Evolutionary conservation across 352 stramenopile genomes (phyloP).

Genomic region (Pythium diclinum): DNA sequence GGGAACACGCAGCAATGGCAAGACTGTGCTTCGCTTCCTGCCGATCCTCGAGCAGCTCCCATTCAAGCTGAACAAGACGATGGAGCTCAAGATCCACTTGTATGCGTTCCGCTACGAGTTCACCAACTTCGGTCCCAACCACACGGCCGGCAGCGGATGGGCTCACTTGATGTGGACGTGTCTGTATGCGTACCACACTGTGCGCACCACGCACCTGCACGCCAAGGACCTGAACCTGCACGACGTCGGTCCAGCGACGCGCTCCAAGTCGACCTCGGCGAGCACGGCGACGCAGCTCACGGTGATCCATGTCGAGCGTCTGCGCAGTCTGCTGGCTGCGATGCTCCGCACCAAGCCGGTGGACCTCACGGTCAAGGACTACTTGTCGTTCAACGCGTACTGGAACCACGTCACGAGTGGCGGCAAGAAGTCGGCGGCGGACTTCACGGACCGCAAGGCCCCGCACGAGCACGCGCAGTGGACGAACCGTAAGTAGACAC

Average conservation of each 20-base stretch:
- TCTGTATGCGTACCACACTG: constrained; percentile 66
- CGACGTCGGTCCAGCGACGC: constrained; percentile 29
- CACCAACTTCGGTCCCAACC: constrained; percentile 68
- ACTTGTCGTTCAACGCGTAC: constrained; percentile 81
- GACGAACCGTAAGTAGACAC: constrained; percentile 46
- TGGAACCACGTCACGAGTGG: constrained; percentile 75
- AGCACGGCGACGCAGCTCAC: constrained; percentile 42
- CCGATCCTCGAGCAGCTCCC: constrained; percentile 64
- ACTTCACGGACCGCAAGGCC: constrained; percentile 83
- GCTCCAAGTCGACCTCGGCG: constrained; percentile 25
- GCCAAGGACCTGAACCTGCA: constrained; percentile 60
- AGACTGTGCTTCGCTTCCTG: constrained; percentile 67
- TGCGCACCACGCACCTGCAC: constrained; percentile 57
- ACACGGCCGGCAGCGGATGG: constrained; percentile 57
- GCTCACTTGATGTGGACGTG: constrained; percentile 62
- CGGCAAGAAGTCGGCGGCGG: constrained; percentile 55
- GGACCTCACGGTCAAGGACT: constrained; percentile 63
- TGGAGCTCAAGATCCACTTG: constrained; percentile 53
- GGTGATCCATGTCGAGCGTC: constrained; percentile 49
- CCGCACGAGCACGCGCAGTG: constrained; percentile 84
- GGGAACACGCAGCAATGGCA: constrained; percentile 75
- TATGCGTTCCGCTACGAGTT: constrained; percentile 80
- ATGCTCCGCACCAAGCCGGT: constrained; percentile 83
- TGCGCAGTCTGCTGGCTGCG: constrained; percentile 59
- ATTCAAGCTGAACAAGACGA: constrained; percentile 27